A percentile compares a stretch with the other conserved stretches of the same genome.
Conservation (phyloP, 805 yeast genomes). For the Saccharomycopsis synnaedendra region DNA sequence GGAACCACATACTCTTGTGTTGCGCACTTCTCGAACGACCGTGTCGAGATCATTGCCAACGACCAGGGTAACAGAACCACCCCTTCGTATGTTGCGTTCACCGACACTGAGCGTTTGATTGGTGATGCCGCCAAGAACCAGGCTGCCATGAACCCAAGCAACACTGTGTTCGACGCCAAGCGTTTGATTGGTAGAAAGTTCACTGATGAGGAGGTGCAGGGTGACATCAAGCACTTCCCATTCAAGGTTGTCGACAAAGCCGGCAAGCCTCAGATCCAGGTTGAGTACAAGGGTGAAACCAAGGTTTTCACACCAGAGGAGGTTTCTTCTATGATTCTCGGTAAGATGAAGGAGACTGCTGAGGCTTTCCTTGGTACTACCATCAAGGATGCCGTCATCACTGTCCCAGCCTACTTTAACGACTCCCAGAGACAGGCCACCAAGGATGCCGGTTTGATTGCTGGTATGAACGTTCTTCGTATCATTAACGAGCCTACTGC, state of each 20-base stretch:
- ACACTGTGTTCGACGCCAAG: constrained; percentile 88
- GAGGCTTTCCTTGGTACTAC: constrained; percentile 72
- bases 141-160: constrained; percentile 85
- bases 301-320: constrained; percentile 90
- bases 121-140: constrained; percentile 98
- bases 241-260: constrained; percentile 66
- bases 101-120: constrained; percentile 83
- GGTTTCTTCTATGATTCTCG: constrained; percentile 84
- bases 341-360: constrained; percentile 80
- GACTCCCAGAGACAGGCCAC: constrained; percentile 88
- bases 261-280: constrained; percentile 82
- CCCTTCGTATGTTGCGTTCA: constrained; percentile 92
- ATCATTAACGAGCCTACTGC: constrained; percentile 90
- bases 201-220: constrained; percentile 69
- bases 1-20: constrained; percentile 94
- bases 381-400: constrained; percentile 76
- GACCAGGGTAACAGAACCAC: constrained; percentile 99
- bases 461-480: constrained; percentile 76
- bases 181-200: constrained; percentile 90
- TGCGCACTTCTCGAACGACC: constrained; percentile 84
- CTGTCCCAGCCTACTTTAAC: constrained; percentile 84
- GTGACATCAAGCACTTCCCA: constrained; percentile 83
- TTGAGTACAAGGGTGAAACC: constrained; percentile 73
- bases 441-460: constrained; percentile 81
- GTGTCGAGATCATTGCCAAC: constrained; percentile 92